Evolutionary conservation across 2,329 filamentous ascomycete species (phyloP).

Genomic region (Exophiala lecanii-corni): DNA sequence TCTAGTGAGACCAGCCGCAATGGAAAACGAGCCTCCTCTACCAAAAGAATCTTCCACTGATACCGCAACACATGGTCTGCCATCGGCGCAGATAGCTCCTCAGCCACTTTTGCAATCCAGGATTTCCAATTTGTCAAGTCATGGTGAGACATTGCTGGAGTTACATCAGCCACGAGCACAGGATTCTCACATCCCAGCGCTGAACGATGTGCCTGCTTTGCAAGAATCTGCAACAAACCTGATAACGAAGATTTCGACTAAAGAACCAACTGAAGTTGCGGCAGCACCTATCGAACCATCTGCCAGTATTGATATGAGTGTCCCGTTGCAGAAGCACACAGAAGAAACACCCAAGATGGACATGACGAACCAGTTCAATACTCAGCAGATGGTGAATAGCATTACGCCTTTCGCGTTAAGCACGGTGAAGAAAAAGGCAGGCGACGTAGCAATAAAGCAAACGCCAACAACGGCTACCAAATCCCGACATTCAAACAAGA

Average conservation of each 20-base stretch:
- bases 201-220: no score
- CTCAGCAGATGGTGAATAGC: slow-evolving; percentile 33
- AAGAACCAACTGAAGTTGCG: no score
- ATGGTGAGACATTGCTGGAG: slow-evolving; percentile 7
- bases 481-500: slow-evolving; percentile 18
- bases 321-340: neutral
- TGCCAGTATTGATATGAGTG: no score
- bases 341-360: neutral
- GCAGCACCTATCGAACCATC: no score
- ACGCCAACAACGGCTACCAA: slow-evolving; percentile 8
- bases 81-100: slow-evolving; percentile 12
- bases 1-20: no score
- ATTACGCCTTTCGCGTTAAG: slow-evolving; percentile 38
- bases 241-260: no score
- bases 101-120: slow-evolving; percentile 3
- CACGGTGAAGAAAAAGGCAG: slow-evolving; percentile 25
- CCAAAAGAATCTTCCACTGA: no score
- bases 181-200: no score
- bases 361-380: neutral
- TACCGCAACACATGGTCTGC: slow-evolving; percentile 7
- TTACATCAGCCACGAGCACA: neutral
- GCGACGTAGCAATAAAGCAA: neutral
- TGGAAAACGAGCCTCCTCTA: no score
- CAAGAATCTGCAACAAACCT: neutral
- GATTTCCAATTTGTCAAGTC: slow-evolving; percentile 15